Percentiles rank a stretch among this genome's conserved stretches.
Evolutionary conservation across 1,139 yeast species (phyloP).

Genomic region (Diutina mesorugosa): DNA sequence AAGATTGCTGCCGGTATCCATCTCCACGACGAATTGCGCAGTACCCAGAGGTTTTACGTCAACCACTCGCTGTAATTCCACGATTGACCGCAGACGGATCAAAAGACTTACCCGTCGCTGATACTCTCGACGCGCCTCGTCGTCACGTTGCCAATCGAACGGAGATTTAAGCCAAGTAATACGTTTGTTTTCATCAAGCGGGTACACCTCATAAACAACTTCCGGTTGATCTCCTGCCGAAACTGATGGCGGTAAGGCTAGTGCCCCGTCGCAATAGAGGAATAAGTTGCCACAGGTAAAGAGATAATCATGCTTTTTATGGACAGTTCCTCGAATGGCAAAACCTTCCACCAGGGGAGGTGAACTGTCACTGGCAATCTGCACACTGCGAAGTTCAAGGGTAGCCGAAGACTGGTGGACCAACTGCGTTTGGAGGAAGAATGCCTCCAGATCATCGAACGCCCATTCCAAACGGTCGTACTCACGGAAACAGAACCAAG

Average conservation of each 20-base stretch:
- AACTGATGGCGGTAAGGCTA: not conserved
- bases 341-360: constrained; percentile 16
- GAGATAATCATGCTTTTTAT: not conserved
- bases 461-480: constrained; percentile 77
- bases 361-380: constrained; percentile 13
- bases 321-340: constrained; percentile 3
- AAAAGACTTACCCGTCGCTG: not conserved
- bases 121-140: not conserved
- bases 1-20: constrained; percentile 34
- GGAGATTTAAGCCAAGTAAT: not conserved
- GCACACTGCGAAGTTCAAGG: constrained; percentile 45
- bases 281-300: not conserved
- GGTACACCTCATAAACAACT: not conserved
- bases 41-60: not conserved
- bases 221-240: not conserved
- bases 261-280: not conserved
- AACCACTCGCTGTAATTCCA: not conserved
- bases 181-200: not conserved
- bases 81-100: not conserved
- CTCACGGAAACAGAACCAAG: constrained; percentile 48
- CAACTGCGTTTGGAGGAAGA: constrained; percentile 20
- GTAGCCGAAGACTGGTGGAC: constrained; percentile 12
- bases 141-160: not conserved
- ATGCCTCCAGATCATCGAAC: constrained; percentile 34
- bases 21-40: constrained; percentile 29